phyloP scores from a whole-genome alignment of 1,284 basidiomycete species.

The Xanthoconium separans region DNA sequence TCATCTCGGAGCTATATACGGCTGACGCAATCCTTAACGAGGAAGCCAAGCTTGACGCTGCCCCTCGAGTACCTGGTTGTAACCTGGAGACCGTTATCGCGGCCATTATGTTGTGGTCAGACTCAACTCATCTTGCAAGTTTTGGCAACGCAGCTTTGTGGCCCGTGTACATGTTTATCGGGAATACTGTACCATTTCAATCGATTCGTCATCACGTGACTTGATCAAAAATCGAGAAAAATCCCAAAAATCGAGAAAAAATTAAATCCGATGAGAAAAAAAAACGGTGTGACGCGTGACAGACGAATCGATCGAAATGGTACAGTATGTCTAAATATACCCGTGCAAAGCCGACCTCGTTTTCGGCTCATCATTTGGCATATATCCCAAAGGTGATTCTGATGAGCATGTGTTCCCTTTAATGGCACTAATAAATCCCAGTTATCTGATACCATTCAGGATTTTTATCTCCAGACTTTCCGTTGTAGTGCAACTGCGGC shows the following conservation, averaged over 20 bases:
- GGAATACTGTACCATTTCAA: no score
- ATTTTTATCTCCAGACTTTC: background rate
- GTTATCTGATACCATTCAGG: background rate
- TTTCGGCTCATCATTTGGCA: background rate
- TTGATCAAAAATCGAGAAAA: no score
- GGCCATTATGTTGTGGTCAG: background rate
- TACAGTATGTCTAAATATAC: no score
- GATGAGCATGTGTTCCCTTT: no score
- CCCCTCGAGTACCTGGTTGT: background rate
- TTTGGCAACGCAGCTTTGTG: background rate
- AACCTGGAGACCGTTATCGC: background rate
- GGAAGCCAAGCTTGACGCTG: background rate
- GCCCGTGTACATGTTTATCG: background rate
- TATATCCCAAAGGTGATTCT: background rate
- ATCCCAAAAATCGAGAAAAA: no score
- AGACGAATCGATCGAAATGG: no score
- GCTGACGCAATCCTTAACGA: background rate
- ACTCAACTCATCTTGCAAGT: background rate
- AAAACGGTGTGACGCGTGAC: no score
- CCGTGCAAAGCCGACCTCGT: background rate
- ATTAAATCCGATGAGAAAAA: no score
- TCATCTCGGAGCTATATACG: background rate
- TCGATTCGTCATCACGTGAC: no score
- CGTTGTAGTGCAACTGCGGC: background rate
- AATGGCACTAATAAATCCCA: background rate